phyloP scores from a whole-genome alignment of 495 filamentous ascomycete species.

The Xylaria cubensis region DNA sequence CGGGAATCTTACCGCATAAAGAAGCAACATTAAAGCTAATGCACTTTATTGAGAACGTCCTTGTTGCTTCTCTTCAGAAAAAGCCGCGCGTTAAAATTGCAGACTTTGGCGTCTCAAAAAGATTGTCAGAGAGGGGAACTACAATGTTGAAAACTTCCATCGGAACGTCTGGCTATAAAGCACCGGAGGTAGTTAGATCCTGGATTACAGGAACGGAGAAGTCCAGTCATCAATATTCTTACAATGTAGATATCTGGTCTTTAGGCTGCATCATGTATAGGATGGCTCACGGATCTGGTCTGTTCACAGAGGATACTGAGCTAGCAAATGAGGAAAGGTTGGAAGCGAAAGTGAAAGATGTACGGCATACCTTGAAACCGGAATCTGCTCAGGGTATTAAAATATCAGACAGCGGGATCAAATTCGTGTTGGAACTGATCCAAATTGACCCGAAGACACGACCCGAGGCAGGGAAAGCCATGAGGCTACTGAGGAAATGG shows the following conservation, averaged over 20 bases:
- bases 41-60: neutral
- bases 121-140: neutral
- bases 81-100: neutral
- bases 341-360: too few species aligned
- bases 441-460: too few species aligned
- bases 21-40: neutral
- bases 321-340: too few species aligned
- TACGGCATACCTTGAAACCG: too few species aligned
- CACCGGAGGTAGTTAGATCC: neutral
- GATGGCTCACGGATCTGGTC: neutral
- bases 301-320: too few species aligned
- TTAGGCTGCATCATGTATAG: neutral
- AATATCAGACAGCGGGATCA: too few species aligned
- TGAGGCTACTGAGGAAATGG: too few species aligned
- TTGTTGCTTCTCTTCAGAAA: neutral
- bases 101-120: slow-evolving; percentile 1
- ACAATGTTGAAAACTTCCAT: neutral
- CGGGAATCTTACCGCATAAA: neutral
- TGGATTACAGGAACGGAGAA: neutral
- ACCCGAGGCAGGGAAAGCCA: too few species aligned
- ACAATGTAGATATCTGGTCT: slow-evolving; percentile 7
- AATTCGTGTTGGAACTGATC: too few species aligned
- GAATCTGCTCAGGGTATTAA: too few species aligned
- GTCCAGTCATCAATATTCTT: neutral
- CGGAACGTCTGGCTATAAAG: neutral